A percentile compares a stretch with the other conserved stretches of the same genome.
Evolutionary conservation across 2,329 filamentous ascomycete genomes (phyloP).

Genomic region (Pseudocercospora fijiensis): DNA sequence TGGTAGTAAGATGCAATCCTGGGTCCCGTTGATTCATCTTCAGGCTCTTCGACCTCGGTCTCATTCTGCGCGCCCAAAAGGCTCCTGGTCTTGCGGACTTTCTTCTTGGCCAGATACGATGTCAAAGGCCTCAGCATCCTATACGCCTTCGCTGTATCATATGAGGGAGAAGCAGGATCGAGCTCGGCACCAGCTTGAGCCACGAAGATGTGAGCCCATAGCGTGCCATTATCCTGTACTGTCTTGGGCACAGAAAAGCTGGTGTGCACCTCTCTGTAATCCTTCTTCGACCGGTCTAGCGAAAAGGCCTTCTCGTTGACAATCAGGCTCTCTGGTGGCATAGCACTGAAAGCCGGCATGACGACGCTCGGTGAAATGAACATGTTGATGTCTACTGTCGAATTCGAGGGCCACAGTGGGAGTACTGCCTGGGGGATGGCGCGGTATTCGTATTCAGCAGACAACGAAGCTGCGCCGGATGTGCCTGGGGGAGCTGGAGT

Average conservation of each 20-base stretch:
- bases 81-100: slow-evolving; percentile 81
- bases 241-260: slow-evolving; percentile 72
- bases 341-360: slow-evolving; percentile 65
- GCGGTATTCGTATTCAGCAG: slow-evolving; percentile 51
- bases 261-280: slow-evolving; percentile 74
- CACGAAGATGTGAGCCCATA: slow-evolving; percentile 93
- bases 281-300: slow-evolving; percentile 58
- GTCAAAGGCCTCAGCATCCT: slow-evolving; percentile 84
- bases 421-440: slow-evolving; percentile 68
- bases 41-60: slow-evolving; percentile 48
- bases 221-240: slow-evolving; percentile 87
- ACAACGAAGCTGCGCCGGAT: slow-evolving; percentile 42
- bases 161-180: slow-evolving; percentile 71
- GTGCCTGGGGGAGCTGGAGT: slow-evolving; percentile 23
- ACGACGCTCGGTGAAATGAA: slow-evolving; percentile 76
- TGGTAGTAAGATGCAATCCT: slow-evolving; percentile 86
- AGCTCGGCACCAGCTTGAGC: slow-evolving; percentile 71
- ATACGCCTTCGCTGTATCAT: slow-evolving; percentile 73
- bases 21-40: slow-evolving; percentile 59
- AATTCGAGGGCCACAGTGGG: slow-evolving; percentile 83
- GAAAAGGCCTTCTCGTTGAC: slow-evolving; percentile 75
- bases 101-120: slow-evolving; percentile 89
- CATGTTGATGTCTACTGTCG: slow-evolving; percentile 75
- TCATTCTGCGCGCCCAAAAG: slow-evolving; percentile 59
- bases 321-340: slow-evolving; percentile 68